Conservation (phyloP, 176 grass and related monocot genomes). For the Juncus effusus region DNA sequence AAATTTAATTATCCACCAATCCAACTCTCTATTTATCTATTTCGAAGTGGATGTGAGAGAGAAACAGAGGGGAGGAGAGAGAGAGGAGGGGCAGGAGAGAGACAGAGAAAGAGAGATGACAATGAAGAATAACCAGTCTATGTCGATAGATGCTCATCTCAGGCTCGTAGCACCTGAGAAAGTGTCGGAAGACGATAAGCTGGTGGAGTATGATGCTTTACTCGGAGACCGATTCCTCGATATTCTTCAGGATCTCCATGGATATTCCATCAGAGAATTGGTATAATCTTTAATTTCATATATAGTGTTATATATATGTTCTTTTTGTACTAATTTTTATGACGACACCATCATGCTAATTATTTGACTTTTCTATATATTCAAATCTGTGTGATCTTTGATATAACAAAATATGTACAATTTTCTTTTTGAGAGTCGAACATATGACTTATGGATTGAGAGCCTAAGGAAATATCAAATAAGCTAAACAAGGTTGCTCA, state of each 20-base stretch:
- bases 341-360: too few species aligned
- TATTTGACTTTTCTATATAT: too few species aligned
- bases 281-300: slow-evolving; percentile 24
- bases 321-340: background rate
- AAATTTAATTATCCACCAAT: too few species aligned
- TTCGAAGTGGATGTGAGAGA: background rate
- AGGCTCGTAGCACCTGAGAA: slow-evolving; percentile 45
- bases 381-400: too few species aligned
- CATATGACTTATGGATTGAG: too few species aligned
- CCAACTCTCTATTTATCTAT: too few species aligned
- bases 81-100: background rate
- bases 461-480: too few species aligned
- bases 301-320: background rate
- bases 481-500: too few species aligned
- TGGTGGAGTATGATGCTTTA: slow-evolving; percentile 46
- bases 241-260: slow-evolving; percentile 44
- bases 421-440: too few species aligned
- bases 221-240: slow-evolving; percentile 47
- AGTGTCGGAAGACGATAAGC: slow-evolving; percentile 50
- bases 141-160: slow-evolving; percentile 44
- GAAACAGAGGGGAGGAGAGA: background rate
- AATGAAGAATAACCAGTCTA: background rate
- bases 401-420: too few species aligned
- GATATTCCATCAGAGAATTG: slow-evolving; percentile 34
- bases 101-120: slow-evolving; percentile 19